A percentile compares a stretch with the other conserved stretches of the same genome.
These are phyloP conservation scores for Trichothecium sympodiale DNA, from an alignment of 2,329 filamentous ascomycete genomes.

Conservation along the genomic window DNA sequence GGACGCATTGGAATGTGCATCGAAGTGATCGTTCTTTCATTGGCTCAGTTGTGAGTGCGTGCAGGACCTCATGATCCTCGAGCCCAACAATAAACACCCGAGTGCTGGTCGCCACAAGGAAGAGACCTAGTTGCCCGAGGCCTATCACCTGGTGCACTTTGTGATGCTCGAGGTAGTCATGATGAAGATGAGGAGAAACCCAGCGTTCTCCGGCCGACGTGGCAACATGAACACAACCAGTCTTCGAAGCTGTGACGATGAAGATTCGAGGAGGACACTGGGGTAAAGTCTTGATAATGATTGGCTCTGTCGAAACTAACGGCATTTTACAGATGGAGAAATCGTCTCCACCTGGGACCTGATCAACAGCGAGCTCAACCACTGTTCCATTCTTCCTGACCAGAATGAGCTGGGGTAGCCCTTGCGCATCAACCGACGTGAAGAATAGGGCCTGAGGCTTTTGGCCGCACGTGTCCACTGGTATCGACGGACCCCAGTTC, in stretches of 20 bases:
- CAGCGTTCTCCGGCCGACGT: constrained; percentile 30
- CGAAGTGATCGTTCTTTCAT: constrained; percentile 50
- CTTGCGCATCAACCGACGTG: constrained; percentile 24
- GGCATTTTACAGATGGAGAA: constrained; percentile 40
- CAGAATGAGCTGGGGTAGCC: constrained; percentile 41
- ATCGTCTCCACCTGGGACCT: constrained; percentile 22
- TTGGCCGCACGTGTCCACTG: constrained; percentile 40
- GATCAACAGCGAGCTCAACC: constrained; percentile 41
- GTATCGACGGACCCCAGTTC: constrained; percentile 42
- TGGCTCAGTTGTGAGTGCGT: constrained; percentile 48
- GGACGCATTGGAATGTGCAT: constrained; percentile 16
- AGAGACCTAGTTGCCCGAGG: constrained; percentile 44
- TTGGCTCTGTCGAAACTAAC: constrained; percentile 36
- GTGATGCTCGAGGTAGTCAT: constrained; percentile 31
- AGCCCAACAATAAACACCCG: constrained; percentile 47
- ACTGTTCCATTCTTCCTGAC: constrained; percentile 55
- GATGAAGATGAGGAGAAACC: constrained; percentile 23
- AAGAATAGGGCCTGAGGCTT: constrained; percentile 56
- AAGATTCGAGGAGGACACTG: constrained; percentile 8
- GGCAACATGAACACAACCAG: constrained; percentile 37
- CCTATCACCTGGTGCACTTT: constrained; percentile 42
- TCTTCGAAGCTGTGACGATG: constrained; percentile 31
- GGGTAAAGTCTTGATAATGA: constrained; percentile 31
- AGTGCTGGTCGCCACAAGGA: constrained; percentile 46
- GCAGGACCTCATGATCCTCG: constrained; percentile 34